phyloP scores from a whole-genome alignment of 2,329 filamentous ascomycete species.

The Fusarium ambrosium region DNA sequence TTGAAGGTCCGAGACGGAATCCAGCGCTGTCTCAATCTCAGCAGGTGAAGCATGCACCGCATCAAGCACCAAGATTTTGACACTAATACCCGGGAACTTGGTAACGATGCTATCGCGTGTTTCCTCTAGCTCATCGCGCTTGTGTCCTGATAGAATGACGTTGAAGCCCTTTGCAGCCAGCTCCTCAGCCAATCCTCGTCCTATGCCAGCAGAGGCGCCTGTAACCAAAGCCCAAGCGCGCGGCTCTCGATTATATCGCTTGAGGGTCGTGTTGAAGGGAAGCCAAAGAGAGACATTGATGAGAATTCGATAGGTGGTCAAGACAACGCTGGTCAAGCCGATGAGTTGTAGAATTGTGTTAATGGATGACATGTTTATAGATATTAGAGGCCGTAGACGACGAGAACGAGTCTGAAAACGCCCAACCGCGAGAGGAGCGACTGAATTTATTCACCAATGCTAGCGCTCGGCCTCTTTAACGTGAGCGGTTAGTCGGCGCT shows the following conservation, averaged over 20 bases:
- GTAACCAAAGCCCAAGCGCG: not conserved
- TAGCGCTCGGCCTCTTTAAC: not conserved
- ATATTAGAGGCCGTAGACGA: not conserved
- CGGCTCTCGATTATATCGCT: not conserved
- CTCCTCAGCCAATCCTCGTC: not conserved
- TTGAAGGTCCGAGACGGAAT: not conserved
- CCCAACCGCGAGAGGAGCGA: no score
- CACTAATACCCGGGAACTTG: not conserved
- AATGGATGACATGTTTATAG: not conserved
- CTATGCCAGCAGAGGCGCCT: constrained; percentile 1
- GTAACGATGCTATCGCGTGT: not conserved
- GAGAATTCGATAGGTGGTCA: not conserved
- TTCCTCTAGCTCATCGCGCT: not conserved
- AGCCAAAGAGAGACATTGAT: constrained; percentile 1
- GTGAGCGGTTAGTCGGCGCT: not conserved
- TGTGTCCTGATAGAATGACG: not conserved
- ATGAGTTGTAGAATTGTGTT: not conserved
- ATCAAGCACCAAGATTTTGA: not conserved
- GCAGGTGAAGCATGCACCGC: not conserved
- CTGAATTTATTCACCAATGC: not conserved
- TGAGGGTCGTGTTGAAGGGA: not conserved
- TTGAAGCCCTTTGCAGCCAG: not conserved
- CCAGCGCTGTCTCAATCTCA: not conserved
- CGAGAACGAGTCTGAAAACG: not conserved
- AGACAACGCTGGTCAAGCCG: not conserved